Base-by-base conservation (phyloP, 805 yeast genomes). In the Candida maltosa region DNA sequence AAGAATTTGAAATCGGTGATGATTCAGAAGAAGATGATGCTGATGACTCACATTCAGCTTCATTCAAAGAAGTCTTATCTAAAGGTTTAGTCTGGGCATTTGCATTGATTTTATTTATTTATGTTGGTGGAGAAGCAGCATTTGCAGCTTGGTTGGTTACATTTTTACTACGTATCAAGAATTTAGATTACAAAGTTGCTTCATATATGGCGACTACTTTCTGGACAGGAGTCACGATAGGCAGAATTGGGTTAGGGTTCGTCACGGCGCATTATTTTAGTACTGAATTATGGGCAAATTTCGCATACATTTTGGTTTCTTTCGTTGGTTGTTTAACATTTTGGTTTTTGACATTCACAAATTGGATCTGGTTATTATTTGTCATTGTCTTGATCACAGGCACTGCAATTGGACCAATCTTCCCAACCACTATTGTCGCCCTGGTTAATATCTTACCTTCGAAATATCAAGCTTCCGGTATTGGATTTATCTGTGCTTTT, bases 401-500 rank as follows among this genome's bases (percentile, higher is more conserved):
- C 1, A 58, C 65, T 31, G 60, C 66, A 32, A 73, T 73, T 7
- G 81, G 80, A 6, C 80, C 80, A 7, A 56, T 73, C 7, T 75
- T 66, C 56, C 88, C 94, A 1, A 79, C 89, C 5, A 75, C 84
- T 0, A 77, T 83, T 33, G 75, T 83, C 10, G 73, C 81, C 7
- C 70, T 87, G 1, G 56, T 83, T 30, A 76, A 78, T 36, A 61
- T 78, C 2, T 54, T 87, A 28, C 95, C 95, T 0, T 56, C 61
- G 18, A 69, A 66, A 26, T 59, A 73, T 34, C 83, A 83, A 35
- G 74, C 83, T 7, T 58, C 76, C 12, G 89, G 87, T 1, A 70
- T 87, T 6, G 89, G 95, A 0, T 65, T 83, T 35, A 76, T 83
- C 15, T 79, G 88, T 37, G 88, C 93, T 0, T 52, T 85, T 40